phyloP scores from a whole-genome alignment of 1,139 yeast species.

The Kodamaea anthophila region DNA sequence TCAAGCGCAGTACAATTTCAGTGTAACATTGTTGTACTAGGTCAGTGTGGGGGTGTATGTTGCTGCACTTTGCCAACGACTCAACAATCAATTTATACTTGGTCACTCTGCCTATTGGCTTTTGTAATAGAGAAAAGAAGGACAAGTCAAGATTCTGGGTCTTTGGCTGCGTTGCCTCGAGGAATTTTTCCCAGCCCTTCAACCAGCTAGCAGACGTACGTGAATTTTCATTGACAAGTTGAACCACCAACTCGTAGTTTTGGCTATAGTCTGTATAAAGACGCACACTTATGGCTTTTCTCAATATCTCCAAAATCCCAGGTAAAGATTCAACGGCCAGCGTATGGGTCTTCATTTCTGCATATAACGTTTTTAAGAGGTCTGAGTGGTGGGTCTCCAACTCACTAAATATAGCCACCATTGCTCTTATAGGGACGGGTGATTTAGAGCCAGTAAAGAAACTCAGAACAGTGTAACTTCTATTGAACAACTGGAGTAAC shows the following conservation, averaged over 20 bases:
- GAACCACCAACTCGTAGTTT: conserved; percentile 24
- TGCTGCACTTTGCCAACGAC: conserved; percentile 24
- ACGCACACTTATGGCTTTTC: conserved; percentile 25
- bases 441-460: conserved; percentile 15
- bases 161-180: conserved; percentile 38
- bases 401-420: conserved; percentile 16
- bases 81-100: conserved; percentile 48
- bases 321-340: conserved; percentile 6
- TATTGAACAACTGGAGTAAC: conserved; percentile 34
- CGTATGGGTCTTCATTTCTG: neutral
- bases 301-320: too few species aligned
- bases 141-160: conserved; percentile 36
- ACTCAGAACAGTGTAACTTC: conserved; percentile 29
- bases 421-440: conserved; percentile 20
- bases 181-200: conserved; percentile 31
- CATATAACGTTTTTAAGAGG: conserved; percentile 11
- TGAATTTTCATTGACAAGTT: too few species aligned
- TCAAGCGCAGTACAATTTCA: conserved; percentile 8
- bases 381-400: conserved; percentile 22
- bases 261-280: conserved; percentile 40
- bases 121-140: conserved; percentile 44
- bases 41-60: too few species aligned
- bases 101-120: conserved; percentile 47
- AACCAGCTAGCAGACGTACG: conserved; percentile 7
- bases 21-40: too few species aligned